Percentiles rank a stretch among this genome's conserved stretches.
phyloP scores from a whole-genome alignment of 2,329 filamentous ascomycete genomes.

The Ophiostoma sp. region DNA sequence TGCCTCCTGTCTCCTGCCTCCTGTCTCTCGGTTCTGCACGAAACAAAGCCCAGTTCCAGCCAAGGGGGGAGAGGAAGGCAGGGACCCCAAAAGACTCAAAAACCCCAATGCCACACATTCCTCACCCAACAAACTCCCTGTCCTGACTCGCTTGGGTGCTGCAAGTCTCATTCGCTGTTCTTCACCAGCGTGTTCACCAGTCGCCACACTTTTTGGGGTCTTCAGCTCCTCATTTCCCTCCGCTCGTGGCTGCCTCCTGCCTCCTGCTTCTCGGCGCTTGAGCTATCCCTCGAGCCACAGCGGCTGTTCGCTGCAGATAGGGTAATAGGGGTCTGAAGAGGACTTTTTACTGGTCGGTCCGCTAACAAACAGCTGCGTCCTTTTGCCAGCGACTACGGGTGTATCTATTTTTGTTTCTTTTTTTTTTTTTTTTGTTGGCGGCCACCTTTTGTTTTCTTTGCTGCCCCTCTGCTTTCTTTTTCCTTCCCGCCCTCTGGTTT shows the following conservation, averaged over 20 bases:
- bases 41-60: background rate
- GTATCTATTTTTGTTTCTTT: background rate
- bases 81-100: background rate
- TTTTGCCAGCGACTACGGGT: background rate
- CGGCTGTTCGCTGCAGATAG: background rate
- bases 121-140: background rate
- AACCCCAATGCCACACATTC: background rate
- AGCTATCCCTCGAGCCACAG: background rate
- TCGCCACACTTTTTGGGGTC: background rate
- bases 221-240: background rate
- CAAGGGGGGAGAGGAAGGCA: background rate
- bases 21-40: background rate
- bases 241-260: background rate
- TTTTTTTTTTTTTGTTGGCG: background rate
- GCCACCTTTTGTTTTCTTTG: background rate
- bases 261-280: constrained; percentile 8
- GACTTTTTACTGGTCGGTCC: constrained; percentile 2
- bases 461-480: constrained; percentile 7
- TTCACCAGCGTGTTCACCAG: background rate
- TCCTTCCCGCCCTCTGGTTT: background rate
- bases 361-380: background rate
- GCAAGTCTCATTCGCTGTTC: constrained; percentile 4
- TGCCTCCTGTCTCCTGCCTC: background rate
- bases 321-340: background rate
- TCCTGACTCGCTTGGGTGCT: background rate